These are phyloP conservation scores for Oryza australiensis DNA, from an alignment of 176 grass and related monocot species.

Conservation along the genomic window DNA sequence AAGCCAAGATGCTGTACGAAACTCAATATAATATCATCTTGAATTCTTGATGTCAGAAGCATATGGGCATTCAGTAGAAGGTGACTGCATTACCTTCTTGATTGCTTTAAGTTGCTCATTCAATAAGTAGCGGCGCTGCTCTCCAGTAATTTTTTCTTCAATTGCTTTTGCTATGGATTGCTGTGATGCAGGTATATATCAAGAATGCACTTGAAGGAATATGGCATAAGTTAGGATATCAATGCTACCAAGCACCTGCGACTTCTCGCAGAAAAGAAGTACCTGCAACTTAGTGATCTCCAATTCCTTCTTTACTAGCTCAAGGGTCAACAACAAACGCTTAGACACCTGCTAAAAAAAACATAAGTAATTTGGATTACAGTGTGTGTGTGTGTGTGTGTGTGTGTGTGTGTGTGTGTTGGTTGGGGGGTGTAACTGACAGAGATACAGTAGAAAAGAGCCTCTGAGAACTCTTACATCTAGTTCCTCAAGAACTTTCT, in stretches of 20 bases:
- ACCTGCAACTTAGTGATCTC: conserved; percentile 73
- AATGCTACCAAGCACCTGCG: conserved; percentile 45
- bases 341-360: conserved; percentile 49
- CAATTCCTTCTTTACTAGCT: conserved; percentile 70
- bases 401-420: too few species aligned
- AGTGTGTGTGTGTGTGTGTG: too few species aligned
- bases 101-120: conserved; percentile 82
- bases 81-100: conserved; percentile 57
- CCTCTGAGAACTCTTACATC: conserved; percentile 18
- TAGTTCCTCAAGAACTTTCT: conserved; percentile 81
- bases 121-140: conserved; percentile 73
- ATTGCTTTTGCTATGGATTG: conserved; percentile 85
- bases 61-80: not conserved
- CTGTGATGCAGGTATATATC: conserved; percentile 31
- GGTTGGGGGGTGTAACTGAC: too few species aligned
- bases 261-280: conserved; percentile 4
- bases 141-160: conserved; percentile 77
- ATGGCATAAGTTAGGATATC: not conserved
- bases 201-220: not conserved
- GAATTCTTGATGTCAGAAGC: not conserved
- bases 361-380: not conserved
- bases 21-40: conserved; percentile 11
- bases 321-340: conserved; percentile 56
- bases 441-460: not conserved
- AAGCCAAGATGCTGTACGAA: not conserved